phyloP scores from a whole-genome alignment of 2,329 filamentous ascomycete species.

The Cladophialophora chaetospira region DNA sequence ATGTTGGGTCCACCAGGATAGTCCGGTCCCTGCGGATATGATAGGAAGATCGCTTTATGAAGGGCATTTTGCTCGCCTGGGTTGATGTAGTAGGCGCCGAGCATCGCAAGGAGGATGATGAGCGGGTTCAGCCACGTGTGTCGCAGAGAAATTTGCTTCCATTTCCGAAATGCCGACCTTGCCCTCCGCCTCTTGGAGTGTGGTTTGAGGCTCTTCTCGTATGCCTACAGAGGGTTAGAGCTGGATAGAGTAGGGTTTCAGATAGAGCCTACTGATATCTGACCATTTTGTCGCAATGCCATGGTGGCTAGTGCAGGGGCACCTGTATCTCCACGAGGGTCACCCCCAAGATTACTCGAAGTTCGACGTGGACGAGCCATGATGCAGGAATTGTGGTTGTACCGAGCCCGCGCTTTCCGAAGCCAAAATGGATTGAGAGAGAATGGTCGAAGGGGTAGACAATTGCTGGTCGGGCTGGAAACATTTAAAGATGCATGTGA shows the following conservation, averaged over 20 bases:
- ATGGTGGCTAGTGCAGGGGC: constrained; percentile 51
- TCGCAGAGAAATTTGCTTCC: constrained; percentile 38
- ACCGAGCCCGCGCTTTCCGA: constrained; percentile 1
- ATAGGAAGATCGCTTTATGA: constrained; percentile 77
- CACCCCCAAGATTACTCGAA: constrained; percentile 49
- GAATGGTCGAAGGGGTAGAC: background rate
- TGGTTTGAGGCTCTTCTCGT: constrained; percentile 35
- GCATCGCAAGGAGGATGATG: constrained; percentile 61
- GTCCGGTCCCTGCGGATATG: constrained; percentile 67
- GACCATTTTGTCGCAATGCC: constrained; percentile 40
- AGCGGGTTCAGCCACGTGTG: constrained; percentile 68
- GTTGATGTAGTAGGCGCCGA: constrained; percentile 67
- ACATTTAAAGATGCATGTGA: constrained; percentile 5
- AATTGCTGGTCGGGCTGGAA: background rate
- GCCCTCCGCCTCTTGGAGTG: constrained; percentile 49
- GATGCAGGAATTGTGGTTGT: background rate
- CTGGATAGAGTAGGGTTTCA: background rate
- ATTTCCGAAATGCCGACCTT: constrained; percentile 47
- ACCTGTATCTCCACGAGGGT: constrained; percentile 51
- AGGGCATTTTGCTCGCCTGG: constrained; percentile 74
- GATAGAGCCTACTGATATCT: constrained; percentile 20
- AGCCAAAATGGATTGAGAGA: background rate
- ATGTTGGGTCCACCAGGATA: constrained; percentile 53
- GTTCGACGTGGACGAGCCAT: constrained; percentile 42
- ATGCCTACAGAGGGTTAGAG: constrained; percentile 19